These are phyloP conservation scores for Schizophyllum amplum DNA, from an alignment of 1,284 basidiomycete genomes.

Conservation along the genomic window DNA sequence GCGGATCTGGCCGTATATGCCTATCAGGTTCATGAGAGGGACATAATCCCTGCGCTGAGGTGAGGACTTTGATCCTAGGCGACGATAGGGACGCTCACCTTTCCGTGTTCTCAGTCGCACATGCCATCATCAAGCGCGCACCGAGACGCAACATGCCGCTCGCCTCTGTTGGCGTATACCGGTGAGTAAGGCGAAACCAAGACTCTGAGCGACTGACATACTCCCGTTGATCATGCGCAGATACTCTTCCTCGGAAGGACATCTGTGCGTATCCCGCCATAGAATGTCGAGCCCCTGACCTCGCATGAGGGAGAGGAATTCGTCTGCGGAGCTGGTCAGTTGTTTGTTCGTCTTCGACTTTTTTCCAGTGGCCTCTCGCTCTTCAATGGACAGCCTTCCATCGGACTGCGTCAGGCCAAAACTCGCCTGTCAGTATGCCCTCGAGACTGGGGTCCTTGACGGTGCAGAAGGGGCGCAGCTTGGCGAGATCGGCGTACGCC, in stretches of 20 bases:
- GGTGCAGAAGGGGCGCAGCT: slow-evolving; percentile 16
- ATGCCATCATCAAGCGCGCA: slow-evolving; percentile 95
- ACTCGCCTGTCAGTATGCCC: slow-evolving; percentile 57
- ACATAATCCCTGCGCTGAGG: slow-evolving; percentile 67
- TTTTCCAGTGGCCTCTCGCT: too few relatives aligned
- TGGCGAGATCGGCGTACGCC: slow-evolving; percentile 57
- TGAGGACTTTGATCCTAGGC: too few relatives aligned
- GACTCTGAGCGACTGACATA: slow-evolving; percentile 33
- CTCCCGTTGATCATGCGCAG: slow-evolving; percentile 96
- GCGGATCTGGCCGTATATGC: slow-evolving; percentile 92
- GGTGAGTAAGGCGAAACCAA: background rate
- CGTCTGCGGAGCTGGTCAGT: slow-evolving; percentile 49
- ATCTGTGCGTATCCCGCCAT: slow-evolving; percentile 88
- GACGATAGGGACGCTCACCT: slow-evolving; percentile 49
- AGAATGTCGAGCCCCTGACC: slow-evolving; percentile 94
- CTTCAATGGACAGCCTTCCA: too few relatives aligned
- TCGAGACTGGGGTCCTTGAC: slow-evolving; percentile 41
- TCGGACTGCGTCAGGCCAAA: too few relatives aligned
- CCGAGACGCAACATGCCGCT: slow-evolving; percentile 91
- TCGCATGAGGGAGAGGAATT: slow-evolving; percentile 86
- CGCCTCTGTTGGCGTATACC: too few relatives aligned
- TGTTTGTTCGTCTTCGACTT: too few relatives aligned
- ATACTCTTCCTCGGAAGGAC: slow-evolving; percentile 94
- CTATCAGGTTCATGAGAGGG: slow-evolving; percentile 90
- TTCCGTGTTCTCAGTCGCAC: slow-evolving; percentile 49